Base-by-base conservation (phyloP, 129 eudicot species). In the Helichrysum umbraculigerum region DNA sequence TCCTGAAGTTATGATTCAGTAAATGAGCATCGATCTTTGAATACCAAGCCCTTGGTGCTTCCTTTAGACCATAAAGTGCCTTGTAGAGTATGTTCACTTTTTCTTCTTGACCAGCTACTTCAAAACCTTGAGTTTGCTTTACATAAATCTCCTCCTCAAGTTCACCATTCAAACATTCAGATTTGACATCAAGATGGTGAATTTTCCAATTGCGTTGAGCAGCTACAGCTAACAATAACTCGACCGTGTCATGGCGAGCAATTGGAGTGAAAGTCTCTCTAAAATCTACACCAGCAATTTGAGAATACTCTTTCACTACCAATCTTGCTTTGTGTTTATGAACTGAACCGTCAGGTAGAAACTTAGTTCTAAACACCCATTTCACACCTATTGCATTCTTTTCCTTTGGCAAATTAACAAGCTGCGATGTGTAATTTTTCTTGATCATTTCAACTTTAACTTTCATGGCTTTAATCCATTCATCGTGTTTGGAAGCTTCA, bases 181-280 rank as follows among this genome's bases (percentile, higher is more conserved):
- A 54, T 54, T 54, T 54, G 20, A 54, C 61, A n/a, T 54, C 61
- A 54, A 54, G 61, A 17, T 54, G 61, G 21, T 54, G 61, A n/a
- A 54, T 54, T 54, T 54, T 54, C 25, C 61, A 54, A 54, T 54
- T 54, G 1, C 6, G 25, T 54, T 54, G 25, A 54, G 25, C 61
- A 54, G 25, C 25, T 16, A 54, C 21, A 54, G 25, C 61, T 17
- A 54, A 54, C 17, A 54, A 5, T 54, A 54, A n/a, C 17, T 54
- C 17, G 21, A 54, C 17, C 17, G 60, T 54, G 25, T 54, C 60
- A 54, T 54, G 25, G 17, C 21, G 25, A 54, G 25, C 61, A 15
- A 54, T 25, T 15, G 7, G 61, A 54, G 61, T 6, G 17, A n/a
- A 54, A n/a, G 25, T 54, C 2, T 54, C 60, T 54, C 22, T 25